These are phyloP conservation scores for Penicillium odoratum DNA, from an alignment of 495 filamentous ascomycete genomes.

Conservation along the genomic window DNA sequence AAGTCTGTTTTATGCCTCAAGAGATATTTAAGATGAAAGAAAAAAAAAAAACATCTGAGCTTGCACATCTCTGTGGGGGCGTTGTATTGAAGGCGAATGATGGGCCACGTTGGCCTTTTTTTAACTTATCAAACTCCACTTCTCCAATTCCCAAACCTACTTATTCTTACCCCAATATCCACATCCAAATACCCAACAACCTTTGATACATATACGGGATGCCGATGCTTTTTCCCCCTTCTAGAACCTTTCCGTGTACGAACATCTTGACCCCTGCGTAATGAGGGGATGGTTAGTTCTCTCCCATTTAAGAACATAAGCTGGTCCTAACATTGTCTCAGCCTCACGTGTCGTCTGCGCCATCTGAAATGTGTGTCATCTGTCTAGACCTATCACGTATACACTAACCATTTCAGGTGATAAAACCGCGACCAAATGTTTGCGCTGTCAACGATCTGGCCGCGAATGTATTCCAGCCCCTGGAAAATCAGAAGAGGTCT, in stretches of 20 bases:
- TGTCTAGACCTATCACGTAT: background rate
- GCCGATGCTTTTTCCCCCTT: constrained; percentile 24
- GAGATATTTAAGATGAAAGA: no score
- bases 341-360: constrained; percentile 49
- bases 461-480: constrained; percentile 44
- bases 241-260: constrained; percentile 28
- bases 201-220: constrained; percentile 9
- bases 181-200: background rate
- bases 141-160: background rate
- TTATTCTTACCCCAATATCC: background rate
- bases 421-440: constrained; percentile 41
- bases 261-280: constrained; percentile 27
- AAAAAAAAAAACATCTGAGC: no score
- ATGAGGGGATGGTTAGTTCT: constrained; percentile 49
- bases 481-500: constrained; percentile 41
- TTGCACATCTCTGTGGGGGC: background rate
- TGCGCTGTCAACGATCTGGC: constrained; percentile 46
- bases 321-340: constrained; percentile 15
- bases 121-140: background rate
- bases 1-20: background rate
- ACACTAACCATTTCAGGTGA: constrained; percentile 31
- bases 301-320: background rate
- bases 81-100: background rate
- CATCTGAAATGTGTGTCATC: constrained; percentile 43
- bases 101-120: background rate